Conservation (phyloP, 140 eudicot species). For the Senecio squalidus region DNA sequence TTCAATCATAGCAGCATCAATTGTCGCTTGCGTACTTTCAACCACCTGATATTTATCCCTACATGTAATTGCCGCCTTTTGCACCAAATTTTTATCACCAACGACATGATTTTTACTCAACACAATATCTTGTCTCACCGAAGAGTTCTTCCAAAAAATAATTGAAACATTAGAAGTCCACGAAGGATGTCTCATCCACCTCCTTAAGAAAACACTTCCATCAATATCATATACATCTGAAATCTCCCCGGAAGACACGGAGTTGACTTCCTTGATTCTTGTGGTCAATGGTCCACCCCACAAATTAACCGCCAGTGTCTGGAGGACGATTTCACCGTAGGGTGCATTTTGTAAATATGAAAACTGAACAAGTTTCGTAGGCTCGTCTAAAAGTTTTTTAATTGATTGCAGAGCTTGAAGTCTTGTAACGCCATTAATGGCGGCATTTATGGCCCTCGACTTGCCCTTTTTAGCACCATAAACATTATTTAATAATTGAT, state of each 20-base stretch:
- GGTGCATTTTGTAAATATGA: slow-evolving; percentile 72
- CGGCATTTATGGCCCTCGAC: slow-evolving; percentile 42
- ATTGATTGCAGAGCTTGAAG: slow-evolving; percentile 78
- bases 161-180: slow-evolving; percentile 60
- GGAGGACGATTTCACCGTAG: slow-evolving; percentile 68
- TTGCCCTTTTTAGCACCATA: slow-evolving; percentile 82
- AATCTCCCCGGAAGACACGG: slow-evolving; percentile 24
- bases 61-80: slow-evolving; percentile 60
- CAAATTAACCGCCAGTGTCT: slow-evolving; percentile 71
- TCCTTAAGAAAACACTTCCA: slow-evolving; percentile 73
- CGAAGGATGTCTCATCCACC: slow-evolving; percentile 77
- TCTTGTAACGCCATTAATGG: slow-evolving; percentile 56
- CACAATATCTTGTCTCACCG: slow-evolving; percentile 41
- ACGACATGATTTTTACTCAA: slow-evolving; percentile 68
- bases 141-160: slow-evolving; percentile 62
- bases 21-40: slow-evolving; percentile 90
- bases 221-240: slow-evolving; percentile 61
- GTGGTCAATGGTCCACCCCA: slow-evolving; percentile 82
- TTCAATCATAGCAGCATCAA: slow-evolving; percentile 85
- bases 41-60: slow-evolving; percentile 53
- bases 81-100: slow-evolving; percentile 59
- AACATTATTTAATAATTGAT: slow-evolving; percentile 39
- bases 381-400: slow-evolving; percentile 64
- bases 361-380: slow-evolving; percentile 69
- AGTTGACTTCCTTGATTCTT: slow-evolving; percentile 26